Evolutionary conservation across 108 stramenopile species (phyloP).

Genomic region (Discostella pseudostelligera): DNA sequence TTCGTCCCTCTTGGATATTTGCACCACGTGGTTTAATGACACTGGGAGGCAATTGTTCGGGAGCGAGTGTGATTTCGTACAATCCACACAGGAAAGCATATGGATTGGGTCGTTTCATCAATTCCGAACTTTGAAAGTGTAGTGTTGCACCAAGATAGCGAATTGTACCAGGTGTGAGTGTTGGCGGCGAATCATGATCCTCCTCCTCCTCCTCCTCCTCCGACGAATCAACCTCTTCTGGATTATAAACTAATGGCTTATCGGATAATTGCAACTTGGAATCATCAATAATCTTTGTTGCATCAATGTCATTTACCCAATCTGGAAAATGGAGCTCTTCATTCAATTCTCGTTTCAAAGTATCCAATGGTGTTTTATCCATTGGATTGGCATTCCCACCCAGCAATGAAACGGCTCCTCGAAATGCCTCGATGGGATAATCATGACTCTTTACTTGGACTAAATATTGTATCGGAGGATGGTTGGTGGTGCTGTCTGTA

Average conservation of each 20-base stretch:
- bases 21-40: constrained; percentile 32
- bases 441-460: constrained; percentile 48
- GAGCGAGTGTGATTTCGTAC: constrained; percentile 38
- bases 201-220: too few relatives aligned
- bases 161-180: constrained; percentile 18
- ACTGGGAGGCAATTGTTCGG: constrained; percentile 26
- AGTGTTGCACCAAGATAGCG: constrained; percentile 38
- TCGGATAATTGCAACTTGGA: neutral
- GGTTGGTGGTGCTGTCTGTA: constrained; percentile 3
- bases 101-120: constrained; percentile 20
- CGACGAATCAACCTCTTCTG: neutral
- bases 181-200: too few relatives aligned
- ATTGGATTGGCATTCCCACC: constrained; percentile 36
- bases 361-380: constrained; percentile 34
- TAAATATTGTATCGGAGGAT: constrained; percentile 25
- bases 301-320: constrained; percentile 27
- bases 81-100: constrained; percentile 45
- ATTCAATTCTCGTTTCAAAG: constrained; percentile 37
- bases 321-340: constrained; percentile 32
- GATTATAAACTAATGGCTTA: neutral
- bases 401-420: constrained; percentile 36
- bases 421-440: constrained; percentile 46
- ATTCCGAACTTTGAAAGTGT: constrained; percentile 24
- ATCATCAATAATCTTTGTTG: constrained; percentile 17
- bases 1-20: constrained; percentile 39